A percentile compares a stretch with the other conserved stretches of the same genome.
Conservation (phyloP, 139 green algal species). For the Deuterostichococcus epilithicus region DNA sequence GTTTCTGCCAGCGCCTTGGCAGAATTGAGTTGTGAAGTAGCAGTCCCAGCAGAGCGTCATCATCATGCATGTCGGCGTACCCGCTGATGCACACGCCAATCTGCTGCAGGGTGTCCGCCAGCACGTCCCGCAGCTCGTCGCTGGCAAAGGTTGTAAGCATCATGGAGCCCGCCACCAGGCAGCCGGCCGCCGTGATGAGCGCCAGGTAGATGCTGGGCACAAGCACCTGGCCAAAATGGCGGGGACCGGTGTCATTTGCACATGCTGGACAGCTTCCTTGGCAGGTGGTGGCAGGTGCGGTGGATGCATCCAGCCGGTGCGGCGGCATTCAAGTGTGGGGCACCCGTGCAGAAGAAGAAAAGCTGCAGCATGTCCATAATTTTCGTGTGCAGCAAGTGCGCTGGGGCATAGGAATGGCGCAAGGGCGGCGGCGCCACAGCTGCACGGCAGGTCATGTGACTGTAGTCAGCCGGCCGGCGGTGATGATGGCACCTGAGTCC, state of each 20-base stretch:
- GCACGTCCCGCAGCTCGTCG: slow-evolving; percentile 13
- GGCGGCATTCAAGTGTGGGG: too few relatives aligned
- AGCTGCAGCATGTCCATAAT: not conserved
- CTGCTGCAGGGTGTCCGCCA: not conserved
- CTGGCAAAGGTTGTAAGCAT: slow-evolving; percentile 12
- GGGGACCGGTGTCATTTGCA: not conserved
- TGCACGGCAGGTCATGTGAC: not conserved
- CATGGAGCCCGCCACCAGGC: not conserved
- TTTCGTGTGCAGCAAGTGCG: not conserved
- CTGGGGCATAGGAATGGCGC: too few relatives aligned
- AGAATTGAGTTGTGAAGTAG: too few relatives aligned
- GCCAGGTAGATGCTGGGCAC: not conserved
- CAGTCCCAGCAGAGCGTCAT: too few relatives aligned
- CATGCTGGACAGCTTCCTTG: not conserved
- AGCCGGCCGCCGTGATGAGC: not conserved
- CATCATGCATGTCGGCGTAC: slow-evolving; percentile 1
- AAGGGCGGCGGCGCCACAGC: too few relatives aligned
- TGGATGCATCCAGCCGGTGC: too few relatives aligned
- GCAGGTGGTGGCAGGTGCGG: not conserved
- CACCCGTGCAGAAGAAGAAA: not conserved
- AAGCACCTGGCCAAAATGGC: slow-evolving; percentile 1
- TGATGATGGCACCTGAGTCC: not conserved
- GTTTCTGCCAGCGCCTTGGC: too few relatives aligned
- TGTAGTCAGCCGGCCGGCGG: not conserved
- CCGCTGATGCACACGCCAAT: slow-evolving; percentile 9